phyloP scores from a whole-genome alignment of 1,284 basidiomycete species.

The Singerocomus inundabilis region DNA sequence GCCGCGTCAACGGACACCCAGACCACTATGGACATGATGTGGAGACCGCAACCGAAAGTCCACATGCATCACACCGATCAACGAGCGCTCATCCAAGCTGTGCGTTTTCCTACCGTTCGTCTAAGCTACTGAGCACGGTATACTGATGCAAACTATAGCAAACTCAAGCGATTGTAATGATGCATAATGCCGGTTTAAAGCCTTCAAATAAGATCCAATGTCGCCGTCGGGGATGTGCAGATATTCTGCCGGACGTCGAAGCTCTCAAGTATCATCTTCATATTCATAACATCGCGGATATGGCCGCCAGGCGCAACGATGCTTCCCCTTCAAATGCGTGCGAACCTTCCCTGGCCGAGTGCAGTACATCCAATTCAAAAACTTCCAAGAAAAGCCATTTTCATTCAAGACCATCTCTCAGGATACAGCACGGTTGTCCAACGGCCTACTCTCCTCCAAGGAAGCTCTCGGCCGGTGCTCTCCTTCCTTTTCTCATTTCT shows the following conservation, averaged over 20 bases:
- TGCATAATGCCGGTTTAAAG: conserved; percentile 31
- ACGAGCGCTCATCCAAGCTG: conserved; percentile 40
- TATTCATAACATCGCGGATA: conserved; percentile 53
- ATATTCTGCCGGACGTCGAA: conserved; percentile 45
- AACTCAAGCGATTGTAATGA: conserved; percentile 41
- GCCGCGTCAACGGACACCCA: conserved; percentile 11
- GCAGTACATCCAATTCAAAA: not conserved
- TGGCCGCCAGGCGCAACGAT: not conserved
- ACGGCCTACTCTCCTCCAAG: conserved; percentile 4
- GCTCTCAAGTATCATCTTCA: conserved; percentile 58
- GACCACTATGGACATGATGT: conserved; percentile 31
- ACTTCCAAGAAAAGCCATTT: conserved; percentile 7
- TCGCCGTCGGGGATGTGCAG: conserved; percentile 49
- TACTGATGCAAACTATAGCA: conserved; percentile 33
- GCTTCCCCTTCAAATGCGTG: not conserved
- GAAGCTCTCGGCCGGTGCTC: conserved; percentile 18
- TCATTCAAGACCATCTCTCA: conserved; percentile 22
- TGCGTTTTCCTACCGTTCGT: conserved; percentile 25
- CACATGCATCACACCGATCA: conserved; percentile 34
- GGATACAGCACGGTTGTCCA: not conserved
- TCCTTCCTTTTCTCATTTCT: conserved; percentile 17
- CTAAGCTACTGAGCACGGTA: not conserved
- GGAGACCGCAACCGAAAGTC: conserved; percentile 35
- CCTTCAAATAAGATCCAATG: conserved; percentile 41
- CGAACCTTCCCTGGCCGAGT: conserved; percentile 2